Percentiles rank a stretch among this genome's conserved stretches.
phyloP scores from a whole-genome alignment of 805 yeast species.

The Kuraishia cidri region DNA sequence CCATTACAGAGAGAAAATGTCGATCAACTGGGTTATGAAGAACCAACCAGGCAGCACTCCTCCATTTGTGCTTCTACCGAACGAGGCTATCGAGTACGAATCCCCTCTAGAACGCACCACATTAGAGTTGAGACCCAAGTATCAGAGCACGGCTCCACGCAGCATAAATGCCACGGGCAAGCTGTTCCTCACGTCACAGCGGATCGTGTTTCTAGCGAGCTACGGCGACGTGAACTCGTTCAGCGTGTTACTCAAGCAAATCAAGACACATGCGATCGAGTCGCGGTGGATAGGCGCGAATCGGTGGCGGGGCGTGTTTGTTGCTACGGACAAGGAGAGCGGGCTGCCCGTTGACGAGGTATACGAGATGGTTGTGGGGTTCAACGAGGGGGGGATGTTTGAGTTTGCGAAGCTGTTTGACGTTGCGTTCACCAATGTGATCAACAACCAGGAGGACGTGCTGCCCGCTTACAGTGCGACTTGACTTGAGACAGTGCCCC shows the following conservation, averaged over 20 bases:
- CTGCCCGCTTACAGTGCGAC: constrained; percentile 29
- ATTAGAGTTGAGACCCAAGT: constrained; percentile 4
- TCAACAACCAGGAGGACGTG: constrained; percentile 30
- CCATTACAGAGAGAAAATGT: too few species aligned
- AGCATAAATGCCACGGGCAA: constrained; percentile 19
- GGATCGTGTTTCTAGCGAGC: constrained; percentile 29
- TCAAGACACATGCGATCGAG: constrained; percentile 25
- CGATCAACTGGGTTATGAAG: constrained; percentile 19
- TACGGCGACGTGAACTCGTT: constrained; percentile 35
- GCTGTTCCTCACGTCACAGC: constrained; percentile 28
- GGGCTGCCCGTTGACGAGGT: constrained; percentile 25
- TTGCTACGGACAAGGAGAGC: constrained; percentile 19
- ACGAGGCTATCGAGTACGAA: constrained; percentile 10
- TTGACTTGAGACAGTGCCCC: too few species aligned
- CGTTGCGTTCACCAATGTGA: constrained; percentile 21
- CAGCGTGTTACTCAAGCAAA: constrained; percentile 22
- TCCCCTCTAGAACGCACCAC: constrained; percentile 9
- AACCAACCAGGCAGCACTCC: constrained; percentile 3
- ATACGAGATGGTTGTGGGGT: constrained; percentile 26
- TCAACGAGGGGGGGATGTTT: constrained; percentile 40
- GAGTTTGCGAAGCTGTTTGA: constrained; percentile 27
- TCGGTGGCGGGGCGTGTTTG: constrained; percentile 34
- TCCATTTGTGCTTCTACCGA: constrained; percentile 17
- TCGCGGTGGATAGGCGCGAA: constrained; percentile 50
- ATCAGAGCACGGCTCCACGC: constrained; percentile 9